A percentile compares a stretch with the other conserved stretches of the same genome.
phyloP scores from a whole-genome alignment of 768 basidiomycete genomes.

The Baorangia bicolor region DNA sequence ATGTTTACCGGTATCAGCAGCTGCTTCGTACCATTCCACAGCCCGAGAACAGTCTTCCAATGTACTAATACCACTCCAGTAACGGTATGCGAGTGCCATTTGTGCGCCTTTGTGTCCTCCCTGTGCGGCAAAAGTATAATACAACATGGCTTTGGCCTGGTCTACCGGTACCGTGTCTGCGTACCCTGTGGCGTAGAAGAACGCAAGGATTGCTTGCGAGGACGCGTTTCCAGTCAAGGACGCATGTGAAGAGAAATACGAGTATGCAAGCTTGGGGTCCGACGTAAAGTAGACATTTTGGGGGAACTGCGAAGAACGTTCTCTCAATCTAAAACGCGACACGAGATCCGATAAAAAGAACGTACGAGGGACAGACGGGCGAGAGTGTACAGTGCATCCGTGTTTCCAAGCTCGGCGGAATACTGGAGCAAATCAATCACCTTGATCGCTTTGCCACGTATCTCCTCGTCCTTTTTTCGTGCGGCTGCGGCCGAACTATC shows the following conservation, averaged over 20 bases:
- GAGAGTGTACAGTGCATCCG: slow-evolving; percentile 68
- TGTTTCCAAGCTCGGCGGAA: slow-evolving; percentile 75
- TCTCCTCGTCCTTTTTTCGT: slow-evolving; percentile 64
- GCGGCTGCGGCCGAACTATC: slow-evolving; percentile 42
- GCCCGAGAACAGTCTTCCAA: slow-evolving; percentile 83
- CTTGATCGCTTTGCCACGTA: slow-evolving; percentile 71
- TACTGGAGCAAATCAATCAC: slow-evolving; percentile 78
- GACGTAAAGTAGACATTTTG: slow-evolving; percentile 64
- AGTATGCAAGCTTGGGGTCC: slow-evolving; percentile 61
- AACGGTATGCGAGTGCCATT: slow-evolving; percentile 90
- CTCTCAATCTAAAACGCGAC: not conserved
- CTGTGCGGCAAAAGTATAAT: slow-evolving; percentile 93
- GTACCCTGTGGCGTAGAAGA: slow-evolving; percentile 89
- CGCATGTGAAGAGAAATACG: slow-evolving; percentile 64
- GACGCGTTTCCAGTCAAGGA: slow-evolving; percentile 76
- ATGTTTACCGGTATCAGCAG: slow-evolving; percentile 75
- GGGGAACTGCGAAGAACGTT: slow-evolving; percentile 51
- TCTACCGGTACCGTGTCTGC: slow-evolving; percentile 58
- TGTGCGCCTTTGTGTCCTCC: slow-evolving; percentile 84
- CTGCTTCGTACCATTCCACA: slow-evolving; percentile 84
- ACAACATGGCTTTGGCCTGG: slow-evolving; percentile 82
- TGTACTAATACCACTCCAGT: slow-evolving; percentile 95
- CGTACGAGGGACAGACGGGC: slow-evolving; percentile 68
- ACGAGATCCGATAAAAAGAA: not conserved
- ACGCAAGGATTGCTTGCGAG: slow-evolving; percentile 82